Evolutionary conservation across 768 basidiomycete species (phyloP).

Genomic region (Pleurotus citrinopileatus): DNA sequence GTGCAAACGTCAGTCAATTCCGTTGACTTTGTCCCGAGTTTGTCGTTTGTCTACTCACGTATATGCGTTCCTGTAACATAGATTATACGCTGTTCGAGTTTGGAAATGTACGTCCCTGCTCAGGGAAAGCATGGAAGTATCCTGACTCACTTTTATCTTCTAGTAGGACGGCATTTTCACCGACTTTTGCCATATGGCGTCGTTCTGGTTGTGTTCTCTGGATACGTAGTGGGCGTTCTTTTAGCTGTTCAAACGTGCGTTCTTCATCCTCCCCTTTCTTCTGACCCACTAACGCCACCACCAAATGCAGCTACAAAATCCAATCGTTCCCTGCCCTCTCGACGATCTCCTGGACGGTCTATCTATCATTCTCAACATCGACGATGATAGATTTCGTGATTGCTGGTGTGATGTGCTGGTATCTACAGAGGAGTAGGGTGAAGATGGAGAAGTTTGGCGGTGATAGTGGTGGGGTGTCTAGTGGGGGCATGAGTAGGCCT

Average conservation of each 20-base stretch:
- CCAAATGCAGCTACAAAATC: neutral
- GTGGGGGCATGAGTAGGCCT: neutral
- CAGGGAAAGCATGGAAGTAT: too few relatives aligned
- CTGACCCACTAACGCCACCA: neutral
- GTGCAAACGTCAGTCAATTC: conserved; percentile 25
- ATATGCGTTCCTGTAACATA: too few relatives aligned
- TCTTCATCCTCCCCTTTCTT: neutral
- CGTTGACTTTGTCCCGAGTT: too few relatives aligned
- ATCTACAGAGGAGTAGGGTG: conserved; percentile 20
- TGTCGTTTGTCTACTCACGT: too few relatives aligned
- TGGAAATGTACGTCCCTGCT: conserved; percentile 28
- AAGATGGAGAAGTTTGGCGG: conserved; percentile 12
- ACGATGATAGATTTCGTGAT: conserved; percentile 23
- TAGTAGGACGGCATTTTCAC: conserved; percentile 11
- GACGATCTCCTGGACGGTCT: conserved; percentile 18
- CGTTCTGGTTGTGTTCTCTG: neutral
- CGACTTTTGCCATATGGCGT: conserved; percentile 9
- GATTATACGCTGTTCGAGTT: conserved; percentile 25
- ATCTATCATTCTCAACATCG: conserved; percentile 19
- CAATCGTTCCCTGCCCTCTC: neutral
- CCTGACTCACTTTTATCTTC: neutral
- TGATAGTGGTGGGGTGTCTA: neutral
- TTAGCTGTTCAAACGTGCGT: conserved; percentile 1
- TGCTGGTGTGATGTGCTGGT: conserved; percentile 22
- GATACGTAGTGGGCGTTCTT: conserved; percentile 1